These are phyloP conservation scores for Funneliformis mosseae DNA, from an alignment of 192 early-diverging fungal genomes.

Conservation along the genomic window DNA sequence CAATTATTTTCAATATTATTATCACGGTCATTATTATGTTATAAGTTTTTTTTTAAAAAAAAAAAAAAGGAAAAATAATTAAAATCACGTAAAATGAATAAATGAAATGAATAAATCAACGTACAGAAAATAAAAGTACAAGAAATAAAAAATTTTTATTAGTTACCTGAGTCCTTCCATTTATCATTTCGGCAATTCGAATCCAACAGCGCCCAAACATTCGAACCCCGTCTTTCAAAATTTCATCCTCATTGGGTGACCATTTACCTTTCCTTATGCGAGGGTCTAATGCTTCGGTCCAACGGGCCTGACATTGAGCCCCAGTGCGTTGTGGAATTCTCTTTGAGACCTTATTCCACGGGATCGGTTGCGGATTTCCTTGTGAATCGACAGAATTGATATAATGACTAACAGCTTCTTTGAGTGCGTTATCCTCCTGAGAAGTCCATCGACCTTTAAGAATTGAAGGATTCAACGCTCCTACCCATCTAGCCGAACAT, in stretches of 20 bases:
- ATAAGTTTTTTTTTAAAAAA: not conserved
- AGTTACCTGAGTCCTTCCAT: constrained; percentile 56
- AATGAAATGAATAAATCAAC: too few species aligned
- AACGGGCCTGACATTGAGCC: constrained; percentile 62
- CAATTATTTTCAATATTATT: too few species aligned
- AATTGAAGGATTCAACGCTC: constrained; percentile 53
- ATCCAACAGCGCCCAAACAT: constrained; percentile 57
- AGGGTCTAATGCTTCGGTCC: constrained; percentile 62
- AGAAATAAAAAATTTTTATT: not conserved
- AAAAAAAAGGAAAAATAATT: not conserved
- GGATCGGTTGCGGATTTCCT: constrained; percentile 42
- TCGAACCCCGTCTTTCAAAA: constrained; percentile 58
- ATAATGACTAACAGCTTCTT: constrained; percentile 45
- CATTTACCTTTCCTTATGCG: constrained; percentile 57
- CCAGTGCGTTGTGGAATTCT: constrained; percentile 55
- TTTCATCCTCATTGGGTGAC: constrained; percentile 50
- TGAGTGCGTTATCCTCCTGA: constrained; percentile 48
- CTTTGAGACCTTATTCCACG: constrained; percentile 53
- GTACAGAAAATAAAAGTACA: not conserved
- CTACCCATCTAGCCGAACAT: constrained; percentile 56
- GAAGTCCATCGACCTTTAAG: constrained; percentile 56
- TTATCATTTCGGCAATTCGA: constrained; percentile 58
- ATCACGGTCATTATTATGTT: not conserved
- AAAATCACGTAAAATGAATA: too few species aligned
- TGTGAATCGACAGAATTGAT: constrained; percentile 40